Evolutionary conservation across 768 basidiomycete species (phyloP).

Genomic region (Tephrocybe sp.): DNA sequence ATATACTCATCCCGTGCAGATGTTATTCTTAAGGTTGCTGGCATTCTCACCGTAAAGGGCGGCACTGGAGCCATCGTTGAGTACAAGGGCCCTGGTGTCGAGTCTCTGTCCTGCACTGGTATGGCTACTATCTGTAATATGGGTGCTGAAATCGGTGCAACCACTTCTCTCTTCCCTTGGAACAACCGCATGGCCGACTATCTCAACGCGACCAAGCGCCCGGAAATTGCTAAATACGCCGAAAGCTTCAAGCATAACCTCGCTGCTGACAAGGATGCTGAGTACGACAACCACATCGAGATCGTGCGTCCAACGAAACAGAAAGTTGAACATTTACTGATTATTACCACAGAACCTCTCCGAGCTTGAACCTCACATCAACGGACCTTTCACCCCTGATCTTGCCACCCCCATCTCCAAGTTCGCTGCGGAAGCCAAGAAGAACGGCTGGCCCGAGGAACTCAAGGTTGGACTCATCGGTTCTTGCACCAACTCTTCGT

Average conservation of each 20-base stretch:
- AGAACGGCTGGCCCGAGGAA: constrained; percentile 96
- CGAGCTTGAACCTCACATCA: constrained; percentile 98
- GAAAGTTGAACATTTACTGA: no score
- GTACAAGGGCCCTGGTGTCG: constrained; percentile 93
- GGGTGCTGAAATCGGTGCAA: constrained; percentile 99
- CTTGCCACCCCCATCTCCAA: constrained; percentile 97
- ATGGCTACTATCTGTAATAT: constrained; percentile 99
- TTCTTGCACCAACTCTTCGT: constrained; percentile 99
- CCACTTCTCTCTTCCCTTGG: constrained; percentile 98
- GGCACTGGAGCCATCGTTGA: constrained; percentile 99
- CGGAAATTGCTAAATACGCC: constrained; percentile 86
- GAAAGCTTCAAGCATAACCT: constrained; percentile 89
- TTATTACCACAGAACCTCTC: constrained; percentile 69
- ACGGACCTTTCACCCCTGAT: constrained; percentile 99
- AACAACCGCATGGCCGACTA: constrained; percentile 93
- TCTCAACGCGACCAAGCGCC: constrained; percentile 92
- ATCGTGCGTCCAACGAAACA: constrained; percentile 83
- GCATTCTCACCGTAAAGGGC: constrained; percentile 98
- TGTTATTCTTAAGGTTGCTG: constrained; percentile 98
- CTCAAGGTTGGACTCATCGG: constrained; percentile 98
- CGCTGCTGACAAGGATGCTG: constrained; percentile 79
- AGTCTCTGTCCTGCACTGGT: constrained; percentile 95
- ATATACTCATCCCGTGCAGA: constrained; percentile 45
- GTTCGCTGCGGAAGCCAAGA: constrained; percentile 88
- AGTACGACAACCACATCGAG: constrained; percentile 93